Conservation (phyloP, 2,329 filamentous ascomycete genomes). For the Aspergillus glaucus region DNA sequence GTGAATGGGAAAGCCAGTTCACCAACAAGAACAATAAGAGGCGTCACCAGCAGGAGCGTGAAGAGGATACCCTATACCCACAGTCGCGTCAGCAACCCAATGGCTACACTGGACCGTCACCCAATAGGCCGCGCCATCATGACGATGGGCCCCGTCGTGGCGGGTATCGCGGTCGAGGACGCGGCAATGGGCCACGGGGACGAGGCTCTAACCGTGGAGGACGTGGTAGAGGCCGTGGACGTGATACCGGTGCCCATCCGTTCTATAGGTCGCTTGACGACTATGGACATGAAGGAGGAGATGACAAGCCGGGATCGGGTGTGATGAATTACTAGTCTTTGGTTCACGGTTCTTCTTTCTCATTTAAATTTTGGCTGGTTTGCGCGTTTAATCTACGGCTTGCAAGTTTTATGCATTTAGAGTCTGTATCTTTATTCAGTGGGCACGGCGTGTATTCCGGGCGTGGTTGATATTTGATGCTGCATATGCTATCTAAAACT, state of each 20-base stretch:
- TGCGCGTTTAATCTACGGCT: too few species aligned
- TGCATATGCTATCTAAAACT: neutral
- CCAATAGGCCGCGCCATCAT: conserved; percentile 29
- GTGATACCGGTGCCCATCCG: conserved; percentile 46
- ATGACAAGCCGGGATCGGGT: conserved; percentile 23
- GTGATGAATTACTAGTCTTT: conserved; percentile 36
- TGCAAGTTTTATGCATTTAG: too few species aligned
- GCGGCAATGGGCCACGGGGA: conserved; percentile 34
- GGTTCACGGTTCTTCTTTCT: neutral
- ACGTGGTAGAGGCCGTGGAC: conserved; percentile 44
- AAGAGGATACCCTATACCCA: conserved; percentile 43
- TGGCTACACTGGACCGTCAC: conserved; percentile 17
- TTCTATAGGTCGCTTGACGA: conserved; percentile 65
- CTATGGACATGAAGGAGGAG: conserved; percentile 29
- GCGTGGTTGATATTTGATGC: neutral
- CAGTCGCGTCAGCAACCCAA: conserved; percentile 12
- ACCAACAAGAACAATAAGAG: conserved; percentile 56
- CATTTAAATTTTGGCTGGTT: too few species aligned
- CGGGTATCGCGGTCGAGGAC: conserved; percentile 27
- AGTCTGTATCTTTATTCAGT: too few species aligned
- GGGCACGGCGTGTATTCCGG: neutral
- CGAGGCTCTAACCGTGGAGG: conserved; percentile 32
- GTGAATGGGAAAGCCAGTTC: conserved; percentile 58
- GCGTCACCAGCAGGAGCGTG: conserved; percentile 51
- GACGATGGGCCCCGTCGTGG: conserved; percentile 39